A percentile compares a stretch with the other conserved stretches of the same genome.
Evolutionary conservation across 345 rosid species (phyloP).

Genomic region (Lagerstroemia speciosa): DNA sequence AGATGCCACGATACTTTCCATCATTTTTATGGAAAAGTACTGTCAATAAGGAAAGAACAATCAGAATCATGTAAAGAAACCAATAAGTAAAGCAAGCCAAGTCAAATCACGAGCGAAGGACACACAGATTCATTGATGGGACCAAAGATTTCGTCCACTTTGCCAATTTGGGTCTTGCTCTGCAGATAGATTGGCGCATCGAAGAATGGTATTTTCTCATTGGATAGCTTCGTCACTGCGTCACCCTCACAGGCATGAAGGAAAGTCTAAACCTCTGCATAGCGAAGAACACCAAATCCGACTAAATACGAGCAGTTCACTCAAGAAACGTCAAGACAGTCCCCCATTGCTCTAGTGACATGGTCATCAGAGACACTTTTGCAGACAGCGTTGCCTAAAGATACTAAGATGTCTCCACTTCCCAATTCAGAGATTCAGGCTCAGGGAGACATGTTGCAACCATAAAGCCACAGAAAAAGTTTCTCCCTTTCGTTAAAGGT

Average conservation of each 20-base stretch:
- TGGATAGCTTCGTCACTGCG: constrained; percentile 75
- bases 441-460: neutral
- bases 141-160: constrained; percentile 93
- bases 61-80: neutral
- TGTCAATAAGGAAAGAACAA: constrained; percentile 13
- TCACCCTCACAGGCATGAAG: constrained; percentile 95
- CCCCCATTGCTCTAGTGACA: neutral
- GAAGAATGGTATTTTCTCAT: constrained; percentile 76
- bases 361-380: neutral
- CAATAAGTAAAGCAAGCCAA: neutral
- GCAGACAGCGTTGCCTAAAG: neutral
- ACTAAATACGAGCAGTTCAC: neutral
- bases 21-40: constrained; percentile 81
- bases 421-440: neutral
- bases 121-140: constrained; percentile 92
- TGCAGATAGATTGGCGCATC: constrained; percentile 77
- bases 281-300: constrained; percentile 1
- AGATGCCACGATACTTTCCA: constrained; percentile 90
- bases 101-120: neutral
- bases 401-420: neutral
- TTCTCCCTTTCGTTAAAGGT: neutral
- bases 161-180: constrained; percentile 89
- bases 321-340: neutral
- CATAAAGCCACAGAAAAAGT: neutral
- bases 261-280: constrained; percentile 66